Conservation (phyloP, 2,329 filamentous ascomycete species). For the Rachicladosporium sp. region DNA sequence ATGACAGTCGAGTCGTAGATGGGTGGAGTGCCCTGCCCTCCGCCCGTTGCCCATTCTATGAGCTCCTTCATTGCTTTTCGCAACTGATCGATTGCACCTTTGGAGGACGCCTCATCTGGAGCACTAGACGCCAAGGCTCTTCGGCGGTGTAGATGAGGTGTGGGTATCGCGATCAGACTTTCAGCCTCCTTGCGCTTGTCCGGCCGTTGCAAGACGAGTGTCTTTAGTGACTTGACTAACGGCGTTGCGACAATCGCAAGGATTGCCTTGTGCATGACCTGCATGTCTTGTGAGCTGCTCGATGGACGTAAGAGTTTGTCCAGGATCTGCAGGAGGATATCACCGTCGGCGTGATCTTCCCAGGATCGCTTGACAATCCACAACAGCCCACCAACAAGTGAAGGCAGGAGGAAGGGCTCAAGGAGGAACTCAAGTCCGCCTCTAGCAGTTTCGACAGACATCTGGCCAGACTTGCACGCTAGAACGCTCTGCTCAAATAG, state of each 20-base stretch:
- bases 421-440: conserved; percentile 68
- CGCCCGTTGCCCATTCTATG: conserved; percentile 49
- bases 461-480: conserved; percentile 51
- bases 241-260: conserved; percentile 59
- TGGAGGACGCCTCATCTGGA: conserved; percentile 50
- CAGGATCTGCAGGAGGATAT: conserved; percentile 58
- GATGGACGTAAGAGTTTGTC: conserved; percentile 59
- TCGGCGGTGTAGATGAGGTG: conserved; percentile 44
- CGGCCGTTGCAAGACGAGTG: conserved; percentile 54
- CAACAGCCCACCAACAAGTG: conserved; percentile 58
- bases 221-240: conserved; percentile 54
- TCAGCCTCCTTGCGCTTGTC: conserved; percentile 58
- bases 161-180: conserved; percentile 50
- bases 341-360: conserved; percentile 50
- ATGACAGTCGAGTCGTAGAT: conserved; percentile 63
- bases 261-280: conserved; percentile 57
- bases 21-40: conserved; percentile 41
- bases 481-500: conserved; percentile 64
- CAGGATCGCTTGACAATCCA: conserved; percentile 62
- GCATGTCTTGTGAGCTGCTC: conserved; percentile 59
- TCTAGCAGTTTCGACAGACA: conserved; percentile 59
- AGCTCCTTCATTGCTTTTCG: conserved; percentile 30
- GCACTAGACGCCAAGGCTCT: conserved; percentile 48
- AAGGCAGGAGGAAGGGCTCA: conserved; percentile 69
- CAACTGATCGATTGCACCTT: conserved; percentile 39